Percentiles rank a stretch among this genome's conserved stretches.
Conservation (phyloP, 108 stramenopile species). For the Mayamaea pseudoterrestris region DNA sequence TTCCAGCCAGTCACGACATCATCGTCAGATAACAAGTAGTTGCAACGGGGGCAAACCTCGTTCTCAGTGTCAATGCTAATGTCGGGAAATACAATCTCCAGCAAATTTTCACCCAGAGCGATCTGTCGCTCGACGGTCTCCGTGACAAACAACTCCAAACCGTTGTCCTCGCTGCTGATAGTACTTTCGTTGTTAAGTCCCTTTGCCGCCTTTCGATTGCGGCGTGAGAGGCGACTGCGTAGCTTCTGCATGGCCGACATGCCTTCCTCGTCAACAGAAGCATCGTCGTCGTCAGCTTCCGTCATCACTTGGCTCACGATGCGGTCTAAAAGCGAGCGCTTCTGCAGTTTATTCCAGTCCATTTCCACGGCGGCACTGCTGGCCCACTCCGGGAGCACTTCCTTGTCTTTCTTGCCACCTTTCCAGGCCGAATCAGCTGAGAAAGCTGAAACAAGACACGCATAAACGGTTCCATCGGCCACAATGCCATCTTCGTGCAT, state of each 20-base stretch:
- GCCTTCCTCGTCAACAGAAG: slow-evolving; percentile 18
- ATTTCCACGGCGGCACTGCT: slow-evolving; percentile 72
- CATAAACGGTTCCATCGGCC: slow-evolving; percentile 76
- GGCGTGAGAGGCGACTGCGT: not conserved
- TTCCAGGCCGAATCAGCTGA: slow-evolving; percentile 71
- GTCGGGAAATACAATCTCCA: slow-evolving; percentile 72
- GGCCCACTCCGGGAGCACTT: slow-evolving; percentile 74
- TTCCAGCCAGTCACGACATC: slow-evolving; percentile 72
- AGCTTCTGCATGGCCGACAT: slow-evolving; percentile 4
- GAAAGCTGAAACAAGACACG: slow-evolving; percentile 73
- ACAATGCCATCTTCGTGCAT: slow-evolving; percentile 86
- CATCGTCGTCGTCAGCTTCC: slow-evolving; percentile 32
- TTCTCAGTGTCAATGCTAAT: slow-evolving; percentile 72
- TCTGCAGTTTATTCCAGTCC: slow-evolving; percentile 79
- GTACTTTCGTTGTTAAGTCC: not conserved
- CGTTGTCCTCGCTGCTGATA: slow-evolving; percentile 27
- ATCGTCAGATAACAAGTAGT: slow-evolving; percentile 59
- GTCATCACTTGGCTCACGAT: slow-evolving; percentile 30
- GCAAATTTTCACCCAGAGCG: slow-evolving; percentile 62
- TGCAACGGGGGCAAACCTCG: slow-evolving; percentile 68
- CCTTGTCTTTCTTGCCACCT: slow-evolving; percentile 39
- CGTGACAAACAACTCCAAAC: slow-evolving; percentile 44
- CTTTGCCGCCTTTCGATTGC: not conserved
- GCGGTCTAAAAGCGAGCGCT: slow-evolving; percentile 59
- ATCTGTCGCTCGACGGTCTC: slow-evolving; percentile 66